Base-by-base conservation (phyloP, 306 rosid genomes). In the Crotalaria pallida region DNA sequence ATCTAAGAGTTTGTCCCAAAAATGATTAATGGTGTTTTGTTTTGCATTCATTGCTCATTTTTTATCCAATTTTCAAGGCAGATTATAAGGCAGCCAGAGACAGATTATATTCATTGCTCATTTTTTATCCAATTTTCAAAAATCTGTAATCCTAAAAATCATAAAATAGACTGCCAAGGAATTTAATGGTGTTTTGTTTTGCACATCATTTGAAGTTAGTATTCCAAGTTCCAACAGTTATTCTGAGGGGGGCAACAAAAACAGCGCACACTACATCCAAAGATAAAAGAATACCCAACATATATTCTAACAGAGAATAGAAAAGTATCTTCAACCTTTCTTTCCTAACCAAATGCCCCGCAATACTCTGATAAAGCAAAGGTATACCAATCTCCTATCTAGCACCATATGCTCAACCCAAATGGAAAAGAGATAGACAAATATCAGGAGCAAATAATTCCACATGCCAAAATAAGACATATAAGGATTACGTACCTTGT, bases 401-500 rank as follows among this genome's bases (percentile, higher is more conserved):
- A 1, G 38, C 76, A 45, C 38, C 24, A 29, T 47, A 24, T 57
- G 33, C 38, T 45, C 41, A 36, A n/a, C 17, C 10, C 38, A 22
- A 45, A 70, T 24, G 31, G 17, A 11, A 19, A 18, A 27, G 10
- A 23, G 21, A 18, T 3, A 17, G 13, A 6, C n/a, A 43, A 62
- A 43, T 45, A 10, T 38, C 58, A 67, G 33, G 13, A 69, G 40
- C 8, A 78, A 24, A 40, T 29, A 51, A 22, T 27, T 16, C 16
- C 36, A 40, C 19, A 33, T 31, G 24, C 23, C 33, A 58, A 74
- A 67, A 36, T 50, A 58, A n/a, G 58, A 26, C 23, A 52, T 11
- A 65, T 36, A 18, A 65, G 62, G 58, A 74, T 5, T 6, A 6
- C 23, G 51, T 84, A 86, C 99, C 96, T 91, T 82, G 52, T 95